phyloP scores from a whole-genome alignment of 73 alveolate species.

The Paramecium tetraurelia region DNA sequence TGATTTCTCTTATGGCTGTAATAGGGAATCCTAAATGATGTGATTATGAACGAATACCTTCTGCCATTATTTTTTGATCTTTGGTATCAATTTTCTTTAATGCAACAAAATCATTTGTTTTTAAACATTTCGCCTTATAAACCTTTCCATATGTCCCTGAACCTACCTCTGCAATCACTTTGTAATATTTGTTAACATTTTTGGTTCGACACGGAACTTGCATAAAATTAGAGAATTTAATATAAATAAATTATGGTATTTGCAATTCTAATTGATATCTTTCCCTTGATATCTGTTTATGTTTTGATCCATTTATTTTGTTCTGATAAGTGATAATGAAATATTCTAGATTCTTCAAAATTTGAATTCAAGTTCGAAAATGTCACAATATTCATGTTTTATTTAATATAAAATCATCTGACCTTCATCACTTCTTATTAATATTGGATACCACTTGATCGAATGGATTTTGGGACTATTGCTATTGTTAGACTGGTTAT shows the following conservation, averaged over 20 bases:
- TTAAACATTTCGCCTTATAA: conserved; percentile 82
- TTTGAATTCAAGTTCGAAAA: background rate
- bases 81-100: conserved; percentile 87
- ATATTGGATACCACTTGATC: background rate
- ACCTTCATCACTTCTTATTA: background rate
- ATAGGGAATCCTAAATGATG: conserved; percentile 86
- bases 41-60: conserved; percentile 58
- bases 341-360: background rate
- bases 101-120: conserved; percentile 80
- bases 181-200: conserved; percentile 53
- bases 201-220: conserved; percentile 53
- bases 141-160: conserved; percentile 97
- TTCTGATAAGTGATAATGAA: background rate
- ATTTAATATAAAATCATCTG: background rate
- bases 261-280: background rate
- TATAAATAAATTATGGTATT: background rate
- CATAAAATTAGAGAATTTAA: background rate
- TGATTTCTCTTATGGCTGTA: conserved; percentile 96
- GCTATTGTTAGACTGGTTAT: background rate
- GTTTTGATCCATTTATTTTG: background rate
- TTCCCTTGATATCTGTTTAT: background rate
- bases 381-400: background rate
- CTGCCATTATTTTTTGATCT: conserved; percentile 75
- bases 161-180: conserved; percentile 75
- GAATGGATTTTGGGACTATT: background rate